phyloP scores from a whole-genome alignment of 2,329 filamentous ascomycete species.

The Monosporascus cannonballus region DNA sequence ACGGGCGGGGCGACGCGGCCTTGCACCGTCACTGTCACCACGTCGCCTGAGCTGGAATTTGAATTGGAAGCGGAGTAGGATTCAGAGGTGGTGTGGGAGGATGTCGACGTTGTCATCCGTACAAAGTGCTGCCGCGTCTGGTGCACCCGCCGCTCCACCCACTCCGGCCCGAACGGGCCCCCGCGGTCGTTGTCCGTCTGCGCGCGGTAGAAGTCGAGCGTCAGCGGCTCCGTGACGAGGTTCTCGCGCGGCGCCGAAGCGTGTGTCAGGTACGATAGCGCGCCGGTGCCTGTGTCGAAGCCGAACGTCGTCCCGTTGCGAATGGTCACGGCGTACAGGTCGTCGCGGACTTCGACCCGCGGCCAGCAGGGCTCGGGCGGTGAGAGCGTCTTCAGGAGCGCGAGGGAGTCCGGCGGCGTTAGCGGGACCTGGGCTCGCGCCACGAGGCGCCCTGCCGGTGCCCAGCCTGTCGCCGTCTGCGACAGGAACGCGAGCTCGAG shows the following conservation, averaged over 20 bases:
- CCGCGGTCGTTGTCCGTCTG: constrained; percentile 60
- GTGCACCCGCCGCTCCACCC: constrained; percentile 43
- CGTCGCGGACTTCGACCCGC: constrained; percentile 19
- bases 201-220: constrained; percentile 56
- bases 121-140: constrained; percentile 38
- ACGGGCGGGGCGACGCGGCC: constrained; percentile 55
- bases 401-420: constrained; percentile 25
- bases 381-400: constrained; percentile 17
- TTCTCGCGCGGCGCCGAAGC: constrained; percentile 23
- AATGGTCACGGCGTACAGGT: constrained; percentile 29
- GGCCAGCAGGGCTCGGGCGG: constrained; percentile 5
- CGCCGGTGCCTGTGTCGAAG: constrained; percentile 37
- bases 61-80: too few species aligned
- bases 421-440: constrained; percentile 43
- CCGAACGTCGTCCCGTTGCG: constrained; percentile 33
- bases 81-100: background rate
- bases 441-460: constrained; percentile 42
- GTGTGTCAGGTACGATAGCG: constrained; percentile 35
- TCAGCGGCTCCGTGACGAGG: constrained; percentile 37
- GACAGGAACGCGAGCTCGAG: constrained; percentile 43
- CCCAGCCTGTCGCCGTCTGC: constrained; percentile 42
- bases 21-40: constrained; percentile 25
- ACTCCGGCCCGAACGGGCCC: constrained; percentile 48
- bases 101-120: constrained; percentile 17
- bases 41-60: background rate